Conservation (phyloP, 192 early-diverging fungal genomes). For the Glomus cerebriforme region DNA sequence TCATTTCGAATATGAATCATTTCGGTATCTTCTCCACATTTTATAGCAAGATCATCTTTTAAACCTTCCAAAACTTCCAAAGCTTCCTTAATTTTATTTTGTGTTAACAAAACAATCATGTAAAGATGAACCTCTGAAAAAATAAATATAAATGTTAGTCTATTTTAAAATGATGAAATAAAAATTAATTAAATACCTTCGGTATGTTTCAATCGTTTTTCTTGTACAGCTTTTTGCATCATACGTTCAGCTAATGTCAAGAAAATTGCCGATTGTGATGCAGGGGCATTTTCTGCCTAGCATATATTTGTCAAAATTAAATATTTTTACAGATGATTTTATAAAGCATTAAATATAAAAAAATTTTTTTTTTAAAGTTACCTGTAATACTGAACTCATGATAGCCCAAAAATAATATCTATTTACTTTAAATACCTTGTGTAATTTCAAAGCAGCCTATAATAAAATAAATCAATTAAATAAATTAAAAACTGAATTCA, state of each 20-base stretch:
- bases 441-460: constrained; percentile 76
- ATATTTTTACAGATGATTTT: not conserved
- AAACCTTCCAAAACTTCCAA: constrained; percentile 65
- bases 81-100: constrained; percentile 69
- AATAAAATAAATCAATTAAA: constrained; percentile 16
- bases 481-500: not conserved
- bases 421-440: constrained; percentile 75
- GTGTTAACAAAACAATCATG: constrained; percentile 68
- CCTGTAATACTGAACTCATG: constrained; percentile 78
- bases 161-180: not conserved
- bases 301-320: constrained; percentile 4
- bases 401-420: constrained; percentile 90
- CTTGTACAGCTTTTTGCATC: constrained; percentile 74
- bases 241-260: constrained; percentile 80
- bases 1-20: constrained; percentile 60
- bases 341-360: not conserved
- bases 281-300: constrained; percentile 44
- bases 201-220: constrained; percentile 62
- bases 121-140: constrained; percentile 72
- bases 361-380: constrained; percentile 24
- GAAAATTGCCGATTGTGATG: constrained; percentile 49
- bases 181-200: constrained; percentile 53
- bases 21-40: constrained; percentile 76
- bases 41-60: constrained; percentile 58
- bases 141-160: not conserved